Base-by-base conservation (phyloP, 1,284 basidiomycete species). In the Peniophora sp. region DNA sequence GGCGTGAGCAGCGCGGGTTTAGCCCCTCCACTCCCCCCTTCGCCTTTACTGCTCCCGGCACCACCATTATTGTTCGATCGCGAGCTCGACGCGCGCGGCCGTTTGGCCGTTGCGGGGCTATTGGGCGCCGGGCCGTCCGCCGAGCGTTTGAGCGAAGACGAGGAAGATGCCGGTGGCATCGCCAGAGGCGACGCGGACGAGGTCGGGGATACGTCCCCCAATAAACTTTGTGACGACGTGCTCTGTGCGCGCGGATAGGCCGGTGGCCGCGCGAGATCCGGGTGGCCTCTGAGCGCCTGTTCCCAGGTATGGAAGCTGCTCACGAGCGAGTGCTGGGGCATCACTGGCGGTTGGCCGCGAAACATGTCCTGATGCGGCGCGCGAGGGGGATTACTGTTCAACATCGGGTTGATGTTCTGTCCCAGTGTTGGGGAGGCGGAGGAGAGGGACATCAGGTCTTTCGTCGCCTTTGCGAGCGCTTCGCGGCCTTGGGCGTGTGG, bases 381-480 rank as follows among this genome's bases (percentile, higher is more conserved):
- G 65, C 57, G 54, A 58, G 48, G 50, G 51, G 36, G 50, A 36
- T 48, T 58, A 48, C 48, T 41, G 55, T 71, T 69, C 15, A 62
- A 56, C 35, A 61, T 62, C 15, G 68, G 56, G 55, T 51, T 50
- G 27, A 32, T 32, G 12, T 32, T 32, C 5, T 32, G 27, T 32
- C 12, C 6, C 12, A 32, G 12, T n/a, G n/a, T n/a, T n/a, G n/a
- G n/a, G n/a, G n/a, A n/a, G n/a, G n/a, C n/a, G 12, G 27, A 32
- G 50, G 81, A 79, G 48, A 84, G 69, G 11, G 79, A 68, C 75
- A 85, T 83, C 49, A 85, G 74, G 62, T 83, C 80, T 63, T 84
- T 86, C 0, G 85, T 88, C 0, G 85, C 85, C 62, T 82, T 84
- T 46, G 79, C 66, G 52, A 88, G 72, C 10, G 80, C 79, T 51